Conservation (phyloP, 2,329 filamentous ascomycete species). For the Colletotrichum siamense region DNA sequence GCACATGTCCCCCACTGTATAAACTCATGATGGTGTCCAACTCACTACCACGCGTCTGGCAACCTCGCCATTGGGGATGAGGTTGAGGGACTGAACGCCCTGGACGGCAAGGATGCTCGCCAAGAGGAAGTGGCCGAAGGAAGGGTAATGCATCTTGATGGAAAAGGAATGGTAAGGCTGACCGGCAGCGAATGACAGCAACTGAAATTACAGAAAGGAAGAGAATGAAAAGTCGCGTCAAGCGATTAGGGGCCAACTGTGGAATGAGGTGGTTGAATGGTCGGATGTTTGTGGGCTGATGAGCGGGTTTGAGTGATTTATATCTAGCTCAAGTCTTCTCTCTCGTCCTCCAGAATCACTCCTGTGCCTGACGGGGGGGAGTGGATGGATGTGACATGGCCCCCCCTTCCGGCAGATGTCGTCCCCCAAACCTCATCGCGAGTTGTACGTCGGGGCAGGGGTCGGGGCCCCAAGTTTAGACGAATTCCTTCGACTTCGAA, state of each 20-base stretch:
- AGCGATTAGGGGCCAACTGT: slow-evolving; percentile 17
- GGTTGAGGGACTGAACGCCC: slow-evolving; percentile 11
- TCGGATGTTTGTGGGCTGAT: not conserved
- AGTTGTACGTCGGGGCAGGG: not conserved
- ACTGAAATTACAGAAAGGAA: slow-evolving; percentile 10
- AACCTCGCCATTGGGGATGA: slow-evolving; percentile 7
- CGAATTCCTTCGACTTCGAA: slow-evolving; percentile 1
- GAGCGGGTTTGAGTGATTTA: slow-evolving; percentile 25
- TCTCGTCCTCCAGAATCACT: not conserved
- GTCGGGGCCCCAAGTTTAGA: slow-evolving; percentile 6
- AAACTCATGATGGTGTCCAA: not conserved
- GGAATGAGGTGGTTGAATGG: slow-evolving; percentile 15
- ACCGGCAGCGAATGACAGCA: slow-evolving; percentile 23
- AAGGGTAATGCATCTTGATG: slow-evolving; percentile 20
- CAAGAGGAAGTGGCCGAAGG: slow-evolving; percentile 19
- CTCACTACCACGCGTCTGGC: slow-evolving; percentile 18
- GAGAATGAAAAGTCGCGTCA: slow-evolving; percentile 18
- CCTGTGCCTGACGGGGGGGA: not conserved
- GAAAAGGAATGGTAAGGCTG: slow-evolving; percentile 17
- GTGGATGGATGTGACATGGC: not conserved
- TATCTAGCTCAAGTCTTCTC: slow-evolving; percentile 17
- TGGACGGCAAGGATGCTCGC: slow-evolving; percentile 20
- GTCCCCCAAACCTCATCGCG: not conserved
- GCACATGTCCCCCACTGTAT: not conserved
- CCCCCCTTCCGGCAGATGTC: not conserved